Evolutionary conservation across 305 asterid genomes (phyloP), one percentile per base, ranked within the genome.

Genomic region (Fraxinus ornus): DNA sequence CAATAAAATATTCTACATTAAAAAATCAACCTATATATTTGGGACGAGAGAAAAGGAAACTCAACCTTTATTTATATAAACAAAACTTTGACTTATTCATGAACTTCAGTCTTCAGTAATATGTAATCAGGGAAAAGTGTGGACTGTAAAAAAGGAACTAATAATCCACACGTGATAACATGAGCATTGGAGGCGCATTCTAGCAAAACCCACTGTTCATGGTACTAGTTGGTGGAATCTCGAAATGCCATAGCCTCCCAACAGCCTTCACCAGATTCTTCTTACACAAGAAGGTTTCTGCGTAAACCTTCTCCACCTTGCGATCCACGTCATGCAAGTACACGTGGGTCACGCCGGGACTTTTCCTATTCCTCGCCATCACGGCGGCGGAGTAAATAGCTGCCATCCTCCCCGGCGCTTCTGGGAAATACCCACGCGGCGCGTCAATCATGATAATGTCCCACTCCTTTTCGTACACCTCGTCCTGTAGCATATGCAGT

Each of bases 351-450:
- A 83, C 93, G 0, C 97, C 97, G 0, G 91, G 36, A 77, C 82
- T 78, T 19, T 89, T 91, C 87, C 97, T 74, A 64, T 90, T 91
- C 81, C 92, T 86, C 7, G 97, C 97, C 97, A 94, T 92, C 55
- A 94, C 92, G 0, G 97, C 97, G 3, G 94, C 94, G 8, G 98
- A 92, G 74, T 92, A 94, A 10, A 94, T 91, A 22, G 95, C 97
- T 4, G 97, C 89, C 98, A 94, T 94, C 82, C 97, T 86, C 30
- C 97, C 98, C 2, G 98, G 98, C 32, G 97, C 97, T 75, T 90
- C 90, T 47, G 94, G 78, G 62, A 91, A 93, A 84, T 91, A 94
- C 0, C 97, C 98, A 60, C 97, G 81, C 3, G 98, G 98, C 5
- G 98, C 98, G 71, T 93, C 98, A 13, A 94, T 86, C 98, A 94